Conservation (phyloP, 208 protist genomes). For the Trypanosoma boissoni region DNA sequence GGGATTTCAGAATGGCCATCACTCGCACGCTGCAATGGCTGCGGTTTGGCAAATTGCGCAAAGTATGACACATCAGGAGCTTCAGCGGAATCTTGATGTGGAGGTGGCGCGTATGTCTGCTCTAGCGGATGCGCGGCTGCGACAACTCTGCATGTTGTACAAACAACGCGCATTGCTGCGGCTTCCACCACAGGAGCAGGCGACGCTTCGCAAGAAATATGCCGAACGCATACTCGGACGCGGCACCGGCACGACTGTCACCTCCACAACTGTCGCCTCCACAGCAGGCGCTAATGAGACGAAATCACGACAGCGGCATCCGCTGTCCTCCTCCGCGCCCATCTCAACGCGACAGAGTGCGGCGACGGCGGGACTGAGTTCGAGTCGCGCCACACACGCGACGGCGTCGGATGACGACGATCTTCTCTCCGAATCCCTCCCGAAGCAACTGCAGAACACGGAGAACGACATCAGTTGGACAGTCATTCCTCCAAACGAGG, state of each 20-base stretch:
- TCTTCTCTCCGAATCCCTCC: conserved; percentile 19
- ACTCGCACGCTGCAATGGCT: conserved; percentile 4
- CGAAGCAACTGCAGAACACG: conserved; percentile 4
- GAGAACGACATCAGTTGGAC: not conserved
- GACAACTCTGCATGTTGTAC: conserved; percentile 47
- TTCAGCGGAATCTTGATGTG: conserved; percentile 37
- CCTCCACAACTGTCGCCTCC: too few relatives aligned
- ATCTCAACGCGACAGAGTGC: not conserved
- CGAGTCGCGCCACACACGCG: not conserved
- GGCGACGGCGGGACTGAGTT: not conserved
- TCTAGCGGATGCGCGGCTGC: conserved; percentile 43
- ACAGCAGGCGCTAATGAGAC: not conserved
- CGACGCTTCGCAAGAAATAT: conserved; percentile 35
- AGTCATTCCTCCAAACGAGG: not conserved
- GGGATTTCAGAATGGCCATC: too few relatives aligned
- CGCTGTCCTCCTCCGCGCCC: not conserved
- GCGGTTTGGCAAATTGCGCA: conserved; percentile 19
- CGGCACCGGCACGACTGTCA: too few relatives aligned
- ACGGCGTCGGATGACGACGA: conserved; percentile 16
- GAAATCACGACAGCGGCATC: not conserved
- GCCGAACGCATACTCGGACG: conserved; percentile 21
- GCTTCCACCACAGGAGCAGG: conserved; percentile 42
- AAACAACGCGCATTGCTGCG: conserved; percentile 50
- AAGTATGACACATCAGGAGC: conserved; percentile 38
- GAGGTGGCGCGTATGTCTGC: conserved; percentile 47